These are phyloP conservation scores for Fusarium xylarioides DNA, from an alignment of 2,329 filamentous ascomycete genomes.

Conservation along the genomic window DNA sequence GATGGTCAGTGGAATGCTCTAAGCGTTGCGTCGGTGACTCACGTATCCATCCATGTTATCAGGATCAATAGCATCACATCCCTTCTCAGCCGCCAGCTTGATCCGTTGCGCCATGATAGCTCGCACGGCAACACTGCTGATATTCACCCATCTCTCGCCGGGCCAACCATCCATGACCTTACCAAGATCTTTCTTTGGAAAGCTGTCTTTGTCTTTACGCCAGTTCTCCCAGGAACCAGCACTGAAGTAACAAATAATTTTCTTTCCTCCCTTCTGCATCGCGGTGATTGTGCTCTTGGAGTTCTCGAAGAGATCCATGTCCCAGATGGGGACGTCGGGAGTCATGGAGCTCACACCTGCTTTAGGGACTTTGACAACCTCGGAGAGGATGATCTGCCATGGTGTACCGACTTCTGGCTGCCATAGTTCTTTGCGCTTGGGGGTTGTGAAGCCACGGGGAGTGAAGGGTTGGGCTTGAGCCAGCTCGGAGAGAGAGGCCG, in stretches of 20 bases:
- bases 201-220: constrained; percentile 65
- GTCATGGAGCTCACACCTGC: constrained; percentile 39
- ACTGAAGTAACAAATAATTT: constrained; percentile 79
- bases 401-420: constrained; percentile 58
- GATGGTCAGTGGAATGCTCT: accelerated
- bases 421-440: constrained; percentile 49
- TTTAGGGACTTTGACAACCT: constrained; percentile 50
- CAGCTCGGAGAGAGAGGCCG: neutral
- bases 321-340: constrained; percentile 59
- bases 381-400: constrained; percentile 69
- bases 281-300: constrained; percentile 54
- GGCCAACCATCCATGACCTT: constrained; percentile 68
- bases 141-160: constrained; percentile 72
- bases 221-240: constrained; percentile 73
- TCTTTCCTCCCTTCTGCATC: constrained; percentile 64
- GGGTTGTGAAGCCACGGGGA: neutral
- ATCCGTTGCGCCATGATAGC: constrained; percentile 71
- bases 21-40: constrained; percentile 22
- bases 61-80: constrained; percentile 74
- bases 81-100: constrained; percentile 64
- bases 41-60: constrained; percentile 75
- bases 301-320: constrained; percentile 65
- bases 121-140: constrained; percentile 64
- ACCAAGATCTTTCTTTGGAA: constrained; percentile 65
- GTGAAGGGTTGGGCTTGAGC: accelerated